phyloP scores from a whole-genome alignment of 2,329 filamentous ascomycete genomes.

The Thielaviopsis punctulata region DNA sequence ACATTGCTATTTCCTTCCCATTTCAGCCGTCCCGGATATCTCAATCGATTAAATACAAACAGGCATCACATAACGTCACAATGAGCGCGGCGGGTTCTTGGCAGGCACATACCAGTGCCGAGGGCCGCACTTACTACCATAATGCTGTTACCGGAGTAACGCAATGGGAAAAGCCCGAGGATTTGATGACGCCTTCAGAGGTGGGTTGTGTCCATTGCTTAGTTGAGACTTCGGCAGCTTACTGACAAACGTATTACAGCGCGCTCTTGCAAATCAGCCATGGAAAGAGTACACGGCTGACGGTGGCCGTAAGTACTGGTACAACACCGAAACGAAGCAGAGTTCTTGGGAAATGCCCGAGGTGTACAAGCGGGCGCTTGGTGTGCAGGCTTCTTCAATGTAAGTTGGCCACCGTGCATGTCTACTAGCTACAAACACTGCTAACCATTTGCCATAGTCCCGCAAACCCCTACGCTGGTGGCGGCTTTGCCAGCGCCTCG shows the following conservation, averaged over 20 bases:
- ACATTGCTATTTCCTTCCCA: too few relatives aligned
- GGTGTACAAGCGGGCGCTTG: constrained; percentile 57
- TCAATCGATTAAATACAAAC: neutral
- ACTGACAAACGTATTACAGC: constrained; percentile 29
- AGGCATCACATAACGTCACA: neutral
- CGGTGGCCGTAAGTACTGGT: constrained; percentile 86
- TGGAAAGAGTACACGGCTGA: constrained; percentile 88
- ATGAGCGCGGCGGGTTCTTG: constrained; percentile 29
- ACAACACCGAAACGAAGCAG: constrained; percentile 77
- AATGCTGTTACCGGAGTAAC: constrained; percentile 73
- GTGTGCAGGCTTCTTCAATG: constrained; percentile 22
- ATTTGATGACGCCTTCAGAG: constrained; percentile 70
- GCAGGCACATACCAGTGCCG: constrained; percentile 65
- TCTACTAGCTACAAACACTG: neutral
- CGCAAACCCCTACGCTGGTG: constrained; percentile 26
- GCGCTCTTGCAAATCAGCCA: constrained; percentile 62
- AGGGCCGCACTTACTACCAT: constrained; percentile 83
- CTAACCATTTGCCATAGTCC: neutral
- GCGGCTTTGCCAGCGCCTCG: constrained; percentile 20
- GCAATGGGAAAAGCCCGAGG: constrained; percentile 86
- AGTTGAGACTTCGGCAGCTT: neutral
- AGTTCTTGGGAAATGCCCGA: constrained; percentile 94
- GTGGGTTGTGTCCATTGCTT: constrained; percentile 26
- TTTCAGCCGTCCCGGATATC: too few relatives aligned
- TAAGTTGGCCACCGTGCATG: neutral